These are phyloP conservation scores for Podospora pseudoanserina DNA, from an alignment of 495 filamentous ascomycete species.

Conservation along the genomic window DNA sequence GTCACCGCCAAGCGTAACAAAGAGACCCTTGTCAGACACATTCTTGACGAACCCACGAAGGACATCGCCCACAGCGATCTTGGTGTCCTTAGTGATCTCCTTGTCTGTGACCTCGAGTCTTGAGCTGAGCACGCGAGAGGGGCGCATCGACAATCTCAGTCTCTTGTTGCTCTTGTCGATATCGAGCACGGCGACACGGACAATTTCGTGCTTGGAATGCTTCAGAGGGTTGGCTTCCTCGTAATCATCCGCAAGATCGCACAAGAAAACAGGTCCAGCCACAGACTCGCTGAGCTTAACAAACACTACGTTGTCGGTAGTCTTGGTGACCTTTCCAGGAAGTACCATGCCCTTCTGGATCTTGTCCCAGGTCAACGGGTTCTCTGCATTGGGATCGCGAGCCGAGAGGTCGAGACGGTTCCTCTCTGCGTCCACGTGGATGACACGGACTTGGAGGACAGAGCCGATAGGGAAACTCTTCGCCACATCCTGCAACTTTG, in stretches of 20 bases:
- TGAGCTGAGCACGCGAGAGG: constrained; percentile 84
- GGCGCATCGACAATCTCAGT: constrained; percentile 73
- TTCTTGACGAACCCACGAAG: constrained; percentile 86
- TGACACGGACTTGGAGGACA: constrained; percentile 73
- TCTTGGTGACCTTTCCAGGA: constrained; percentile 76
- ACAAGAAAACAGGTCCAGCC: constrained; percentile 67
- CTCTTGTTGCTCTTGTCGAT: constrained; percentile 81
- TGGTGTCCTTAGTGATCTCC: constrained; percentile 63
- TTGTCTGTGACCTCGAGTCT: constrained; percentile 76
- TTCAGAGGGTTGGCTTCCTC: constrained; percentile 58
- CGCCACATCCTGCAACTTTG: constrained; percentile 67
- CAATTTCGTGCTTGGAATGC: constrained; percentile 75
- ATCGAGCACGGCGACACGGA: constrained; percentile 76
- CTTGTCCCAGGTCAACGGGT: constrained; percentile 61
- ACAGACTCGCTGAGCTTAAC: constrained; percentile 78
- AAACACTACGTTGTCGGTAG: constrained; percentile 75
- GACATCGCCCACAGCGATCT: constrained; percentile 74
- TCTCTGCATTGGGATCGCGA: constrained; percentile 48
- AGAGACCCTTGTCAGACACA: constrained; percentile 79
- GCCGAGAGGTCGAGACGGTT: constrained; percentile 80
- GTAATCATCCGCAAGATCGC: constrained; percentile 84
- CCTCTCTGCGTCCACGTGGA: constrained; percentile 66
- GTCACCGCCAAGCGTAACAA: constrained; percentile 71
- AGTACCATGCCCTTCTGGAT: constrained; percentile 74
- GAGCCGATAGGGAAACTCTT: constrained; percentile 85